phyloP scores from a whole-genome alignment of 2,329 filamentous ascomycete genomes.

The Trichoderma atrobrunneum region DNA sequence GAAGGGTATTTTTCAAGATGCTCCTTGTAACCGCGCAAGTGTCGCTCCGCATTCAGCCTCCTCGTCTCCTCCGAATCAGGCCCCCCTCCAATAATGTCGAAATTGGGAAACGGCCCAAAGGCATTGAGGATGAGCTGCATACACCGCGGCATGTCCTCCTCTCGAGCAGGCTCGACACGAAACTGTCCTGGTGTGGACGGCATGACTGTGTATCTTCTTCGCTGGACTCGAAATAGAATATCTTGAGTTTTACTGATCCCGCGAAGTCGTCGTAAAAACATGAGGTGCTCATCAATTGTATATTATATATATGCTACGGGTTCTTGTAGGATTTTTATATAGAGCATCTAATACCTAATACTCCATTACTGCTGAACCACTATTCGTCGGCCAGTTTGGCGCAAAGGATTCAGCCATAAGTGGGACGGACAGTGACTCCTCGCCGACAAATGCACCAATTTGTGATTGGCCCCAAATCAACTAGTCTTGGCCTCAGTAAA shows the following conservation, averaged over 20 bases:
- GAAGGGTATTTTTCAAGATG: constrained; percentile 16
- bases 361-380: neutral
- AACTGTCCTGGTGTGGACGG: neutral
- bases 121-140: constrained; percentile 16
- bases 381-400: neutral
- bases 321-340: neutral
- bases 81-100: constrained; percentile 1
- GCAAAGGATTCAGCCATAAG: neutral
- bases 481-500: neutral
- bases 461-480: neutral
- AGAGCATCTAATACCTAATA: neutral
- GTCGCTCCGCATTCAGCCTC: neutral
- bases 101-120: constrained; percentile 6
- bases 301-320: neutral
- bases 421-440: neutral
- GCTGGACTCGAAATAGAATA: neutral
- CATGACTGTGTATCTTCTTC: neutral
- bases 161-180: constrained; percentile 8
- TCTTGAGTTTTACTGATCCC: neutral
- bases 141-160: constrained; percentile 21
- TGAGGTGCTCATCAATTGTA: neutral
- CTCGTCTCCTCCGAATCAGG: constrained; percentile 9
- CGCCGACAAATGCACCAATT: neutral
- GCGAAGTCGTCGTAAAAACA: neutral
- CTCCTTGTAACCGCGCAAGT: neutral